Conservation (phyloP, 169 alveolate genomes). For the Fabrea salina region DNA sequence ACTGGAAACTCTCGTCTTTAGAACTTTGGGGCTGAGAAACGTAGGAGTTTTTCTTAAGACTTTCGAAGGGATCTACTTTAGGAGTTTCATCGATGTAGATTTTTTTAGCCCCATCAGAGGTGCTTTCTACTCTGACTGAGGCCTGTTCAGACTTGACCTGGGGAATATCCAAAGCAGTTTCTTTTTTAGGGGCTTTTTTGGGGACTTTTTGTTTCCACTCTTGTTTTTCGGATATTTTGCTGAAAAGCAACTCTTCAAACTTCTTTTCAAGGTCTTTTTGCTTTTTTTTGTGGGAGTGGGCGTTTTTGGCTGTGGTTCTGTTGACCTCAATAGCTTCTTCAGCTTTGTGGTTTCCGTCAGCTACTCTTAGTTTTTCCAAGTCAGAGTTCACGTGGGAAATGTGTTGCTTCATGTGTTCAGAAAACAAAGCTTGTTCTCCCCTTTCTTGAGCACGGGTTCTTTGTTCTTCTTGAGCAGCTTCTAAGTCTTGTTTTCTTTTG, state of each 20-base stretch:
- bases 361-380: constrained; percentile 1
- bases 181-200: neutral
- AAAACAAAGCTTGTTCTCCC: constrained; percentile 16
- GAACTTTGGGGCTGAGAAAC: neutral
- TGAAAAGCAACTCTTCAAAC: neutral
- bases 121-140: neutral
- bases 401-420: neutral
- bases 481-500: neutral
- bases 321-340: neutral
- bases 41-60: neutral
- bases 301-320: neutral
- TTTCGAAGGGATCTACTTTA: neutral
- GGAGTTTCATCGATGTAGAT: neutral
- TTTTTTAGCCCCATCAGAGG: neutral
- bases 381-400: neutral
- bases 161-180: neutral
- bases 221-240: neutral
- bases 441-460: neutral
- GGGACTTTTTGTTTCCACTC: neutral
- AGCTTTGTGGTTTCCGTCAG: neutral
- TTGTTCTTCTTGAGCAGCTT: neutral
- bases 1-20: neutral
- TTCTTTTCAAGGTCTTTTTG: neutral
- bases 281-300: neutral
- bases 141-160: neutral